Conservation (phyloP, 139 green algal genomes). For the Micractinium sp. region DNA sequence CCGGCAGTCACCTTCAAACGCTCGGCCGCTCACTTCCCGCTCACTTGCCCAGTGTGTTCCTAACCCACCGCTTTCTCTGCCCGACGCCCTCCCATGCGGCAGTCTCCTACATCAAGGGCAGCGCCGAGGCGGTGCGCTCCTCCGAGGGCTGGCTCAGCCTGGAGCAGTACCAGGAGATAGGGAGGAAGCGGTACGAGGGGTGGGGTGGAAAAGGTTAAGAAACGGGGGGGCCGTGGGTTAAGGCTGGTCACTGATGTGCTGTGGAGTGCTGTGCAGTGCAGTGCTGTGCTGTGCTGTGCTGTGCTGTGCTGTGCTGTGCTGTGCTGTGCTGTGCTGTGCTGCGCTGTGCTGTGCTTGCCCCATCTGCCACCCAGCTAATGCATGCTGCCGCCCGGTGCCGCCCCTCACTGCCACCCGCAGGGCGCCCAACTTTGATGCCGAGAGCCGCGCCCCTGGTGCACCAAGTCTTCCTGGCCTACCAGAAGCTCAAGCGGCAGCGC, state of each 20-base stretch:
- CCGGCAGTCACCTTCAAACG: too few relatives aligned
- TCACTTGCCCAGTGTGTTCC: too few relatives aligned
- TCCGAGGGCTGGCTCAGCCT: slow-evolving; percentile 44
- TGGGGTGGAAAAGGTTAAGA: background rate
- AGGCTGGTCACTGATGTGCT: too few relatives aligned
- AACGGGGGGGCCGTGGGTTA: background rate
- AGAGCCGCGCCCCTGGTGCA: background rate
- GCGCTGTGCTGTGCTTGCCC: too few relatives aligned
- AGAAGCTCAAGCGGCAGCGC: slow-evolving; percentile 36
- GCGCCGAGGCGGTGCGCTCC: slow-evolving; percentile 58
- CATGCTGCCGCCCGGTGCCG: too few relatives aligned
- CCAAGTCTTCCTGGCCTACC: background rate
- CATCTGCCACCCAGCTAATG: too few relatives aligned
- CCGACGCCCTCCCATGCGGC: background rate
- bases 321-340: too few relatives aligned
- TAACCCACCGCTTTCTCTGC: too few relatives aligned
- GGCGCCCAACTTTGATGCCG: background rate
- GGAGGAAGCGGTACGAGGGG: slow-evolving; percentile 21
- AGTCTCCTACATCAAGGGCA: slow-evolving; percentile 76
- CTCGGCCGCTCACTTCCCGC: too few relatives aligned
- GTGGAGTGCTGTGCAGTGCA: too few relatives aligned
- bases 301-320: too few relatives aligned
- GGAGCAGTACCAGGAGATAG: slow-evolving; percentile 65
- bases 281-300: too few relatives aligned
- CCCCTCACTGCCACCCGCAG: background rate